Conservation (phyloP, 441 rosid species). For the Aleurites moluccanus region DNA sequence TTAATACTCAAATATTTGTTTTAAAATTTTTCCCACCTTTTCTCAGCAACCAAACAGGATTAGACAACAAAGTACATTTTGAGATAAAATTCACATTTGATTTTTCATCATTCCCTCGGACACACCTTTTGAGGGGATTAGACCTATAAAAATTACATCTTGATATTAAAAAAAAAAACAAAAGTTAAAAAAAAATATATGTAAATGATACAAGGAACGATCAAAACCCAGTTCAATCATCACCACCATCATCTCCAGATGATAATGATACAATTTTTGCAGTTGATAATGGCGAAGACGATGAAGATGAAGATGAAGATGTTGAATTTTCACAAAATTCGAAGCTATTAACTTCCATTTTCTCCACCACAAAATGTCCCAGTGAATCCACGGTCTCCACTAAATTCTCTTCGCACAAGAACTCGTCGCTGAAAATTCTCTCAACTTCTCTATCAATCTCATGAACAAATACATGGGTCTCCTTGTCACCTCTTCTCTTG, state of each 20-base stretch:
- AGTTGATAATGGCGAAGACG: constrained; percentile 22
- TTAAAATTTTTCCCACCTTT: constrained; percentile 20
- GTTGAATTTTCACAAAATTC: constrained; percentile 50
- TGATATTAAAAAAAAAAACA: not conserved
- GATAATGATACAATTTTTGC: constrained; percentile 12
- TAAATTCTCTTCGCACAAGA: constrained; percentile 57
- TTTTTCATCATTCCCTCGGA: constrained; percentile 2
- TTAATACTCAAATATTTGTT: constrained; percentile 2
- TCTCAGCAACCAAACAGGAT: constrained; percentile 13
- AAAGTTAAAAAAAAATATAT: not conserved
- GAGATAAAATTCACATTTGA: not conserved
- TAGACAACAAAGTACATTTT: not conserved
- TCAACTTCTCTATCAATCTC: constrained; percentile 65
- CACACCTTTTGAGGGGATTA: constrained; percentile 5
- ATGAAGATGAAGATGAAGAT: constrained; percentile 24
- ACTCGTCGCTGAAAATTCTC: constrained; percentile 60
- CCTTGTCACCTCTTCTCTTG: constrained; percentile 31
- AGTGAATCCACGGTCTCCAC: constrained; percentile 45
- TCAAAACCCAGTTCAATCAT: constrained; percentile 22
- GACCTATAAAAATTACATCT: constrained; percentile 25
- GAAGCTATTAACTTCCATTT: constrained; percentile 14
- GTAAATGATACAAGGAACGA: constrained; percentile 24
- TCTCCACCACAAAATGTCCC: constrained; percentile 53
- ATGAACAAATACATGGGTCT: constrained; percentile 73
- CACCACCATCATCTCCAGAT: constrained; percentile 25